These are phyloP conservation scores for Cryptosporidium sp. DNA, from an alignment of 169 alveolate species.

Conservation along the genomic window DNA sequence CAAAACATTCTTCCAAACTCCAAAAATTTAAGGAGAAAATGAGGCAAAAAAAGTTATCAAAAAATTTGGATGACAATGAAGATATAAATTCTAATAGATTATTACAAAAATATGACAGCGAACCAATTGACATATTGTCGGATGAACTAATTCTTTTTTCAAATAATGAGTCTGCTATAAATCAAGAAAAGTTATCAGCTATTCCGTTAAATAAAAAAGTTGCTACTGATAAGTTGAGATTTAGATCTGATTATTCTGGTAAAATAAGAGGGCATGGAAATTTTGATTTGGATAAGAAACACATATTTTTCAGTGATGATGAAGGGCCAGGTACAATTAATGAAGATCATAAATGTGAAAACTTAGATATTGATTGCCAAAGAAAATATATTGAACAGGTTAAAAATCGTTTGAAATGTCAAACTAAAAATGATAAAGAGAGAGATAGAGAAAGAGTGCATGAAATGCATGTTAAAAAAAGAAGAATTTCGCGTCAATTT, in stretches of 20 bases:
- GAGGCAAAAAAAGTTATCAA: slow-evolving; percentile 17
- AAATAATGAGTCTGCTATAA: not conserved
- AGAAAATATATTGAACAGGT: slow-evolving; percentile 5
- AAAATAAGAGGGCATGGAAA: slow-evolving; percentile 59
- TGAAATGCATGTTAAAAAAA: slow-evolving; percentile 38
- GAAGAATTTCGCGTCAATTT: slow-evolving; percentile 11
- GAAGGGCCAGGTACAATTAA: slow-evolving; percentile 9
- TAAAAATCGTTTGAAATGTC: slow-evolving; percentile 13
- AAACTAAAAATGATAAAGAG: slow-evolving; percentile 40
- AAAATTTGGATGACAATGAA: not conserved
- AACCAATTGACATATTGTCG: not conserved
- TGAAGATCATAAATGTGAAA: not conserved
- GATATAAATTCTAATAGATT: not conserved
- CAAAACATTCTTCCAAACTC: slow-evolving; percentile 24
- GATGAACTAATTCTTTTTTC: not conserved
- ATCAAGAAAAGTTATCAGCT: not conserved
- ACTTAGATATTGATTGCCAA: not conserved
- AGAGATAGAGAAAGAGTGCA: slow-evolving; percentile 68
- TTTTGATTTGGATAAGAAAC: slow-evolving; percentile 17
- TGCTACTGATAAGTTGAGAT: slow-evolving; percentile 23
- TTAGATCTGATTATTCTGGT: slow-evolving; percentile 50
- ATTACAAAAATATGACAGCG: not conserved
- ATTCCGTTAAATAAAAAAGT: not conserved
- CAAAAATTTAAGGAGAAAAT: slow-evolving; percentile 64
- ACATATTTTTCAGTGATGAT: slow-evolving; percentile 61